Conservation (phyloP, 768 basidiomycete genomes). For the Calvatia gigantea region DNA sequence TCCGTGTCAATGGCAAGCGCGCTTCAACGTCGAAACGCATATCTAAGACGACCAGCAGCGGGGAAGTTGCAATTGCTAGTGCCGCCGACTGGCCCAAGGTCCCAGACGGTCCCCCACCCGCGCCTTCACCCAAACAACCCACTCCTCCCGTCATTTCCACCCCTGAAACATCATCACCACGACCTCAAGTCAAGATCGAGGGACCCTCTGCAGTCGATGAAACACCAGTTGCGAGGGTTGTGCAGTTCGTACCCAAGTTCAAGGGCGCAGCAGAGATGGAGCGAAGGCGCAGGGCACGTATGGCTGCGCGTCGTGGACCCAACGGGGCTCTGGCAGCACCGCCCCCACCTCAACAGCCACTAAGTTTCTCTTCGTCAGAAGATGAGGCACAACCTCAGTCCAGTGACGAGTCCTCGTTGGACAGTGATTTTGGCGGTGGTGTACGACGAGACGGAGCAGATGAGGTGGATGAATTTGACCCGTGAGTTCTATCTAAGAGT, state of each 20-base stretch:
- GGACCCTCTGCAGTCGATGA: slow-evolving; percentile 38
- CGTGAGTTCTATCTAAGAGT: slow-evolving; percentile 42
- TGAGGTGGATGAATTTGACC: slow-evolving; percentile 76
- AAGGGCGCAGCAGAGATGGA: slow-evolving; percentile 89
- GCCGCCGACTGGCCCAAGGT: slow-evolving; percentile 29
- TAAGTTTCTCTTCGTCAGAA: slow-evolving; percentile 51
- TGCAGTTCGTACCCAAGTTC: slow-evolving; percentile 74
- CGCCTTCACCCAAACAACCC: not conserved
- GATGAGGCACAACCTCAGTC: slow-evolving; percentile 44
- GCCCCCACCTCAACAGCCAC: slow-evolving; percentile 27
- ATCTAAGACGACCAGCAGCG: slow-evolving; percentile 28
- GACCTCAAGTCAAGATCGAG: slow-evolving; percentile 37
- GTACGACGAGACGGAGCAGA: slow-evolving; percentile 45
- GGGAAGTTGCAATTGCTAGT: slow-evolving; percentile 23
- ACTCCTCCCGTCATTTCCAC: not conserved
- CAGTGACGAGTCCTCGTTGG: slow-evolving; percentile 45
- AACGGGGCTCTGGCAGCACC: slow-evolving; percentile 27
- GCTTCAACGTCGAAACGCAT: slow-evolving; percentile 49
- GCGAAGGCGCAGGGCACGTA: slow-evolving; percentile 57
- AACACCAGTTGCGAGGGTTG: slow-evolving; percentile 44
- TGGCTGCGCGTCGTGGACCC: slow-evolving; percentile 59
- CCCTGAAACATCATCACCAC: slow-evolving; percentile 22
- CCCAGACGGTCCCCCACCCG: slow-evolving; percentile 16
- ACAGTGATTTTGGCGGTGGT: slow-evolving; percentile 47
- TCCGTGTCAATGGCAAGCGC: slow-evolving; percentile 70